phyloP scores from a whole-genome alignment of 2,329 filamentous ascomycete genomes.

The Aureobasidium mangrovei region DNA sequence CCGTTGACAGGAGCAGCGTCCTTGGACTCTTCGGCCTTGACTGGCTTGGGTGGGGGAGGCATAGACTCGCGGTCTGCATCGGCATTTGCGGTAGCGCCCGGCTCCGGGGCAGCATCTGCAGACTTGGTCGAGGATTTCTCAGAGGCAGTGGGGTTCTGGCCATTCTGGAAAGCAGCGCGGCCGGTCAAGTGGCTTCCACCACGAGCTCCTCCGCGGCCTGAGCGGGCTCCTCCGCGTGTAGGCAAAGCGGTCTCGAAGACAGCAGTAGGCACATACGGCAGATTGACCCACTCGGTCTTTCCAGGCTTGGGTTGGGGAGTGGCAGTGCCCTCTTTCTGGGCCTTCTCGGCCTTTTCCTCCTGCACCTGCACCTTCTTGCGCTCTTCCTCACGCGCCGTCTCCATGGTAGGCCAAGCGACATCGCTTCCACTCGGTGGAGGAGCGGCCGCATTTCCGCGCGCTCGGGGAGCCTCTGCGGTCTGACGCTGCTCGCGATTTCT shows the following conservation, averaged over 20 bases:
- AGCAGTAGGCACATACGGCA: slow-evolving; percentile 75
- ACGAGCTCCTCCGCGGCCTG: slow-evolving; percentile 47
- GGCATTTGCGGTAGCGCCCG: slow-evolving; percentile 11
- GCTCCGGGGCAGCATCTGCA: neutral
- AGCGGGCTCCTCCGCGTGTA: slow-evolving; percentile 16
- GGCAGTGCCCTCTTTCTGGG: slow-evolving; percentile 52
- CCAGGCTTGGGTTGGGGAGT: slow-evolving; percentile 45
- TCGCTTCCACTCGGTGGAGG: slow-evolving; percentile 67
- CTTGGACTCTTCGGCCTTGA: slow-evolving; percentile 10
- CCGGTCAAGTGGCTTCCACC: slow-evolving; percentile 43
- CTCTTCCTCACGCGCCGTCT: slow-evolving; percentile 65
- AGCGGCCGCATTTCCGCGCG: slow-evolving; percentile 10
- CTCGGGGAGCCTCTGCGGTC: neutral
- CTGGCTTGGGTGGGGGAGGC: slow-evolving; percentile 21
- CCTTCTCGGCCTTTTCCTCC: slow-evolving; percentile 55
- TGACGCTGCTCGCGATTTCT: slow-evolving; percentile 10
- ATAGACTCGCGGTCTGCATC: slow-evolving; percentile 23
- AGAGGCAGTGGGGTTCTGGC: slow-evolving; percentile 7
- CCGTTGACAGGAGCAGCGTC: slow-evolving; percentile 1
- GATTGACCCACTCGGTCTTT: slow-evolving; percentile 78
- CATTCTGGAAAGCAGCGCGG: slow-evolving; percentile 31
- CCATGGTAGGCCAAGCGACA: slow-evolving; percentile 81
- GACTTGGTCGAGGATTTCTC: neutral
- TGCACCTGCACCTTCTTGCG: slow-evolving; percentile 64
- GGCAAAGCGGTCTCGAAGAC: slow-evolving; percentile 78